These are phyloP conservation scores for Mortierella sp. DNA, from an alignment of 371 early-diverging fungal species.

Conservation along the genomic window DNA sequence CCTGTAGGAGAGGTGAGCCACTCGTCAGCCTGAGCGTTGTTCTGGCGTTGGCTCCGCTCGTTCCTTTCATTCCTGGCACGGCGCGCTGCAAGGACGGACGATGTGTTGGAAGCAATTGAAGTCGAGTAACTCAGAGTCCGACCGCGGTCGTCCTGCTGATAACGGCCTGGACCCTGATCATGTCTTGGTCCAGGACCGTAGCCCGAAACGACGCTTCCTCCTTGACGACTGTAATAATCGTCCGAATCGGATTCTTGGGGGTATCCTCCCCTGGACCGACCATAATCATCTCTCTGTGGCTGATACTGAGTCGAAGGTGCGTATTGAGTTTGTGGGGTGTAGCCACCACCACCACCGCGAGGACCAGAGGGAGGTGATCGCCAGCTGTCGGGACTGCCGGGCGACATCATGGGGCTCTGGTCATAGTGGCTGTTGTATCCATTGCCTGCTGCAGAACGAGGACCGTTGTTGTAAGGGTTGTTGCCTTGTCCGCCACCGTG, in stretches of 20 bases:
- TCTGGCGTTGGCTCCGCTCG: conserved; percentile 28
- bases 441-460: conserved; percentile 21
- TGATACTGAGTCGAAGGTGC: conserved; percentile 27
- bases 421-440: conserved; percentile 35
- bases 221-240: conserved; percentile 46
- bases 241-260: conserved; percentile 48
- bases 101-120: conserved; percentile 45
- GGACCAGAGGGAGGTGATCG: conserved; percentile 48
- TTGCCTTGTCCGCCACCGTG: neutral
- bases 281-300: conserved; percentile 35
- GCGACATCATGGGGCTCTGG: conserved; percentile 56
- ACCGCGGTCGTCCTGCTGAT: conserved; percentile 21
- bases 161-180: conserved; percentile 27
- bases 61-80: conserved; percentile 37
- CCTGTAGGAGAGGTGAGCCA: conserved; percentile 54
- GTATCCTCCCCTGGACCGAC: conserved; percentile 18
- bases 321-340: conserved; percentile 26
- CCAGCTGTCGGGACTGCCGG: conserved; percentile 50
- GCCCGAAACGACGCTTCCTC: conserved; percentile 14
- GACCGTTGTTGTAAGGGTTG: neutral
- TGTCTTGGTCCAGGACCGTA: conserved; percentile 10
- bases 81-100: conserved; percentile 44
- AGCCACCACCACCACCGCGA: conserved; percentile 22
- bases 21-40: conserved; percentile 29
- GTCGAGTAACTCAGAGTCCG: conserved; percentile 38